Evolutionary conservation across 2,329 filamentous ascomycete genomes (phyloP), one percentile per base, ranked within the genome.

Genomic region (Ophiocordyceps australis): DNA sequence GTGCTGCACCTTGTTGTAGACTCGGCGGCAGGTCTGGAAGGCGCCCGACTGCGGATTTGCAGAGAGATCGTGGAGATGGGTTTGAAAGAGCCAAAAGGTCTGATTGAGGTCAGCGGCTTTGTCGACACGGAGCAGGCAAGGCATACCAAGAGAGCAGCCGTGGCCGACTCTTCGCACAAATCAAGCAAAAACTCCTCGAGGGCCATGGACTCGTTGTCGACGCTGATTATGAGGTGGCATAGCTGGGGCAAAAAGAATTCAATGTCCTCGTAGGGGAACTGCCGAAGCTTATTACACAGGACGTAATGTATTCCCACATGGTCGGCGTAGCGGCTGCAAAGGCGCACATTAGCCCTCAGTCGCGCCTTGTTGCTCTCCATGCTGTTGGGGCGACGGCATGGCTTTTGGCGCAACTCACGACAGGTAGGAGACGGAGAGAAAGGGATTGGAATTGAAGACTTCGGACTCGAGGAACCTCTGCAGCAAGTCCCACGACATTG

Each of bases 61-160:
- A 28, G 77, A 67, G 33, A 89, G 68, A 46, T 89, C 81, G 57
- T 80, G 75, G 17, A 89, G 67, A 45, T 89, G 85, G 5, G 78
- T 86, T 53, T 89, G 80, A 50, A 89, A 83, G 26, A 89, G 65
- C 80, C 80, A 89, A 50, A 89, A 89, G 19, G 80, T 86, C 80
- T 89, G 42, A 19, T 19, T 5, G 9, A 15, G 11, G 21, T 37
- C 23, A 13, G 15, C 17, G 17, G 13, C 7, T n/a, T 9, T 12
- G 40, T 47, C 35, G 38, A 34, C 33, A 27, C 20, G 28, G n/a
- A 14, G 23, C 22, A 16, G 15, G 25, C 26, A 18, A 10, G 14
- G 28, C 22, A 38, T 59, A 86, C 80, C 57, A 89, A 58, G 37
- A 89, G 59, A 32, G 80, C 79, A 34, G 77, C 79, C 39, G 80